These are phyloP conservation scores for Colletotrichum godetiae DNA, from an alignment of 2,329 filamentous ascomycete species.

Conservation along the genomic window DNA sequence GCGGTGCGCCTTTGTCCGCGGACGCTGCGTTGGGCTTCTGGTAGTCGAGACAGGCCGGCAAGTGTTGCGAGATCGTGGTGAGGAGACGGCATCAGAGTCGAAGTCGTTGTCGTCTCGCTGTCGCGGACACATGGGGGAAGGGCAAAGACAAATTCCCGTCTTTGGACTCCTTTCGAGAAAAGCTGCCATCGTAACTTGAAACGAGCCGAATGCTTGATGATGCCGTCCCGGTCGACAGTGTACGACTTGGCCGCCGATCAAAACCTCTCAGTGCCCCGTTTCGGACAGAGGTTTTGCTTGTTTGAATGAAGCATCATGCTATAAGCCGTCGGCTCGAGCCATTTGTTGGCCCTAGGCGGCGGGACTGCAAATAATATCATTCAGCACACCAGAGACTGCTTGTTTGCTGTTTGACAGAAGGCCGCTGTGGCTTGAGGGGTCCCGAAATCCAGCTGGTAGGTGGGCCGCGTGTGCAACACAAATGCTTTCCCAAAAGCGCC, in stretches of 20 bases:
- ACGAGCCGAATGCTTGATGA: conserved; percentile 5
- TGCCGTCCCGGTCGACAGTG: conserved; percentile 15
- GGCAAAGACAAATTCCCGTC: neutral
- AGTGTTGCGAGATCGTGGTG: neutral
- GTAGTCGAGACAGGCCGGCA: conserved; percentile 10
- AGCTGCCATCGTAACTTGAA: neutral
- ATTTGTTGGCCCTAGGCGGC: conserved; percentile 3
- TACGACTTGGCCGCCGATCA: neutral
- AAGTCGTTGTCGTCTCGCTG: neutral
- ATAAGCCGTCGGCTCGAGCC: conserved; percentile 2
- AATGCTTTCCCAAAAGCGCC: conserved; percentile 14
- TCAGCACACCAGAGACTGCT: neutral
- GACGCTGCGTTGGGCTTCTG: neutral
- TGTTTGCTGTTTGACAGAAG: neutral
- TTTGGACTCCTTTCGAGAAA: neutral
- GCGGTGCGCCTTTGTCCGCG: conserved; percentile 1
- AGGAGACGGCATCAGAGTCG: neutral
- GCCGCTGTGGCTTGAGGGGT: conserved; percentile 16
- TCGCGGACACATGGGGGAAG: neutral
- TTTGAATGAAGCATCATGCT: conserved; percentile 17
- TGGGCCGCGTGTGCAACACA: conserved; percentile 6
- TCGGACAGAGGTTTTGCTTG: conserved; percentile 16
- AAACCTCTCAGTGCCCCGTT: neutral
- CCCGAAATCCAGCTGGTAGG: conserved; percentile 4
- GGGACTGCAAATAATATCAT: neutral